Evolutionary conservation across 306 rosid species (phyloP), one percentile per base, ranked within the genome.

Genomic region (Cucumis hystrix): DNA sequence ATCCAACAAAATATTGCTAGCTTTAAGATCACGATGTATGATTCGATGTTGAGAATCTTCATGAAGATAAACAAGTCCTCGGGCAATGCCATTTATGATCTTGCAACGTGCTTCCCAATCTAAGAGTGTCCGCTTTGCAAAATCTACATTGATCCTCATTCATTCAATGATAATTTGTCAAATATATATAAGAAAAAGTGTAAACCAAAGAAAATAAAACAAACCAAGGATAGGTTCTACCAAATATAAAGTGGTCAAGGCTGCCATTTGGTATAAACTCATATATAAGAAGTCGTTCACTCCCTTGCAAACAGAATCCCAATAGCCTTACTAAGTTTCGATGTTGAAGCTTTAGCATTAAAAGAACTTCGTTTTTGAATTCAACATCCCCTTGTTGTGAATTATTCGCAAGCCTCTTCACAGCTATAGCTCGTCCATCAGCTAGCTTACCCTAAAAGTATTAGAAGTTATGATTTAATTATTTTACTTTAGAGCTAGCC

Each of bases 21-120:
- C 88, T 81, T 92, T 92, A 16, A 92, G 80, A 80, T 92, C 97
- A 39, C 91, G 88, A 3, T 92, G 93, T 13, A 92, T 80, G 40
- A 90, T 92, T 77, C 81, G 85, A 56, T 88, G 83, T 0, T 79
- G 87, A 25, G 96, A 92, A 77, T 90, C 92, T 77, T 89, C 88
- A 8, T 92, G 97, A 7, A 92, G 82, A 64, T 88, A 89, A 47
- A 84, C 88, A 45, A 88, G 83, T 62, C 91, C 97, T 71, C 86
- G 80, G 10, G 90, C 88, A 49, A 92, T 80, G 17, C 90, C 96
- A 37, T 49, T 54, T 52, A 90, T 82, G 54, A 92, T 85, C 40
- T 82, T 86, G 62, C 58, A 78, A 15, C 96, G 88, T 6, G 17
- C 55, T 43, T 79, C 84, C 93, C 97, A 90, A 64, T 86, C 77